Conservation (phyloP, 352 stramenopile genomes). For the Phytophthora pisi region DNA sequence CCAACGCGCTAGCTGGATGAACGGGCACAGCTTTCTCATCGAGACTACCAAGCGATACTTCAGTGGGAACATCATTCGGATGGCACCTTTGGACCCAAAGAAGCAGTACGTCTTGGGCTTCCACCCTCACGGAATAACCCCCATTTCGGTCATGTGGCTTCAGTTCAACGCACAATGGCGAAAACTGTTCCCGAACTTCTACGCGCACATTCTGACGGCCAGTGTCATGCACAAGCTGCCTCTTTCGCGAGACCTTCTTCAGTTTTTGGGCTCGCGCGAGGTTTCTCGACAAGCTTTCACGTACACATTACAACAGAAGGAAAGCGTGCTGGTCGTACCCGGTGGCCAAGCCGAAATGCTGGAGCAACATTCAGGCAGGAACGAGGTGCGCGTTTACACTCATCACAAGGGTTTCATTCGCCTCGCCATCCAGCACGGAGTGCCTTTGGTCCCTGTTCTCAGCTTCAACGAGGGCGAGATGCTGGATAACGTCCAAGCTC, state of each 20-base stretch:
- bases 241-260: slow-evolving; percentile 64
- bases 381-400: slow-evolving; percentile 69
- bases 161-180: slow-evolving; percentile 69
- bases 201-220: slow-evolving; percentile 66
- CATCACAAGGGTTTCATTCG: slow-evolving; percentile 80
- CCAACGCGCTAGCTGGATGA: slow-evolving; percentile 43
- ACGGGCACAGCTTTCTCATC: slow-evolving; percentile 44
- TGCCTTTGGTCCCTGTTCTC: slow-evolving; percentile 68
- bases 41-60: slow-evolving; percentile 65
- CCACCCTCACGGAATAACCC: slow-evolving; percentile 76
- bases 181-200: slow-evolving; percentile 57
- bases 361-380: slow-evolving; percentile 52
- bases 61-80: slow-evolving; percentile 52
- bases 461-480: slow-evolving; percentile 78
- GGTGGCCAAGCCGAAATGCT: slow-evolving; percentile 82
- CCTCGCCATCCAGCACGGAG: slow-evolving; percentile 68
- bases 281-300: slow-evolving; percentile 66
- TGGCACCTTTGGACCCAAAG: slow-evolving; percentile 50
- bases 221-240: slow-evolving; percentile 75
- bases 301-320: slow-evolving; percentile 43
- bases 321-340: slow-evolving; percentile 72
- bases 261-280: slow-evolving; percentile 68
- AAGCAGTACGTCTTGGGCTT: slow-evolving; percentile 74
- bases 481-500: slow-evolving; percentile 74
- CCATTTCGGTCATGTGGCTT: slow-evolving; percentile 70